Evolutionary conservation across 441 rosid genomes (phyloP), one percentile per base, ranked within the genome.

Genomic region (Gossypium gossypioides): DNA sequence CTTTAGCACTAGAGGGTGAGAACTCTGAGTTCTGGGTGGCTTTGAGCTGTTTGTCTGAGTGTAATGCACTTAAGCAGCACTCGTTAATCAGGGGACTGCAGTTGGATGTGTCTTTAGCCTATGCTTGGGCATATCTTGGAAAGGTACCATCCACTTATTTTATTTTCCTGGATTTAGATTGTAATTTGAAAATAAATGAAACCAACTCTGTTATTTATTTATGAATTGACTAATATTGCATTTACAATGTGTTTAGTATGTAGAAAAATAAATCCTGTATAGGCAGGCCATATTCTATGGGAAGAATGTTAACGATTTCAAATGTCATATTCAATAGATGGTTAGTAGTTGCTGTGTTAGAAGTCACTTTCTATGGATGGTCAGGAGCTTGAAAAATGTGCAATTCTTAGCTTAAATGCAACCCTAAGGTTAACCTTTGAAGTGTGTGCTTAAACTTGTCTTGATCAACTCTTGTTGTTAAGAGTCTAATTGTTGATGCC

Each of bases 121-220:
- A 81, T 80, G 97, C 97, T 56, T 95, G 99, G 97, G 94, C 94
- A 71, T 84, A 81, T 72, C 90, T 95, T 74, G 97, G 99, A 60
- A 89, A 92, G 97, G 99, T 92, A 86, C 50, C 71, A 25, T 57
- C 18, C 42, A 69, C 44, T 69, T 62, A 63, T 71, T 72, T 15
- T 44, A 18, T 2, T 52, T 66, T 61, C 72, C 56, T 46, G 59
- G 21, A 68, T 56, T 6, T 63, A 3, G 6, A 59, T 12, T 57
- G 50, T 51, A 62, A 40, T 25, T 58, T 46, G 16, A 48, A 24
- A 46, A 56, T 48, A 19, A 13, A 51, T 13, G 37, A 44, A 65
- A 46, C 19, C 7, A 65, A 22, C 55, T 44, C n/a, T 22, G 13
- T 46, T 46, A 65, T 18, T 21, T 40, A 64, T 64, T 42, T 64